A percentile compares a stretch with the other conserved stretches of the same genome.
Conservation (phyloP, 371 early-diverging fungal species). For the Mortierella sp. region DNA sequence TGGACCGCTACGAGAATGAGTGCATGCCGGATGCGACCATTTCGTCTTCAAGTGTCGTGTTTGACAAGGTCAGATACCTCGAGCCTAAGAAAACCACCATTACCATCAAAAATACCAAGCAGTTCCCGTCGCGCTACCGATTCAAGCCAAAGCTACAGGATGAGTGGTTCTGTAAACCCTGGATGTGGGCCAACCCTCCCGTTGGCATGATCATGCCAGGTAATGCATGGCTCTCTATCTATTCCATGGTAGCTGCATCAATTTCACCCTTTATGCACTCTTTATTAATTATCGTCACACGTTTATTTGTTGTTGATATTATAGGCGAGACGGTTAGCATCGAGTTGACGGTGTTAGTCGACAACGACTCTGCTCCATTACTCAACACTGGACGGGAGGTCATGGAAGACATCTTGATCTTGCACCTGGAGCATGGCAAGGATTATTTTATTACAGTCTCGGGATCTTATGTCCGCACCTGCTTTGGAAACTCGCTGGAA, state of each 20-base stretch:
- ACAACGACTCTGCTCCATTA: conserved; percentile 69
- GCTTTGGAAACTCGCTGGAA: conserved; percentile 80
- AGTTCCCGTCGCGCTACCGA: conserved; percentile 76
- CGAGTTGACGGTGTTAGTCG: conserved; percentile 78
- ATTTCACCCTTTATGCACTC: neutral
- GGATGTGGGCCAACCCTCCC: conserved; percentile 77
- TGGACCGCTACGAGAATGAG: conserved; percentile 86
- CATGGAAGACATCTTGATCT: conserved; percentile 84
- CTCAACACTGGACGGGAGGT: conserved; percentile 77
- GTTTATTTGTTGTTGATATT: neutral
- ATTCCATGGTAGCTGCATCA: too few relatives aligned
- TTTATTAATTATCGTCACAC: conserved; percentile 45
- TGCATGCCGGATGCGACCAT: conserved; percentile 80
- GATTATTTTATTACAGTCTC: conserved; percentile 86
- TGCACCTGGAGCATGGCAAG: conserved; percentile 84
- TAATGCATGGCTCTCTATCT: too few relatives aligned
- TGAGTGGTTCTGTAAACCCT: conserved; percentile 66
- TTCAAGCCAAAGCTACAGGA: conserved; percentile 78
- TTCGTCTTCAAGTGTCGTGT: conserved; percentile 72
- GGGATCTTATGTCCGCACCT: conserved; percentile 79
- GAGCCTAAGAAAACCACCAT: conserved; percentile 68
- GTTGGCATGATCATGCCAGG: conserved; percentile 80
- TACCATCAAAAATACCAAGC: conserved; percentile 83
- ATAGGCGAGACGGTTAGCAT: conserved; percentile 67
- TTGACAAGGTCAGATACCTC: conserved; percentile 85